Evolutionary conservation across 768 basidiomycete genomes (phyloP), one percentile per base, ranked within the genome.

Genomic region (Stropharia rugosoannulata): DNA sequence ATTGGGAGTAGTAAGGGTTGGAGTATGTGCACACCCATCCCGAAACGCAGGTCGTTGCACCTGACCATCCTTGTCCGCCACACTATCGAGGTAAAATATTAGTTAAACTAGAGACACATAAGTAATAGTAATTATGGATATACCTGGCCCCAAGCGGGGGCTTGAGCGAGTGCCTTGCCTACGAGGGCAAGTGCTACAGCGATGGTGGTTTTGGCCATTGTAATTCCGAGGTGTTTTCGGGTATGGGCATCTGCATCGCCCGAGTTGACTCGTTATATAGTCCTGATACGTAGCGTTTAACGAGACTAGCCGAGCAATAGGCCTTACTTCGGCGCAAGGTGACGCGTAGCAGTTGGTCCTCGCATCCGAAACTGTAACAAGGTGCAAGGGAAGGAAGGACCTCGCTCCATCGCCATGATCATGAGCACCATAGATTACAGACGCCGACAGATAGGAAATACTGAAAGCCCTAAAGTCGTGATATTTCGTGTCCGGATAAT

Each of bases 1-100:
- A 84, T 61, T 83, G 82, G 3, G 76, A 82, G 64, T 82, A 83
- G 56, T 74, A 83, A 9, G 68, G 59, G 61, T 80, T 82, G 7
- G 73, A 65, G 42, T 66, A 65, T 2, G 68, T 76, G 66, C 82
- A 83, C 6, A 68, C 66, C 71, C 74, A 78, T 19, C 80, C 81
- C 2, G 70, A 67, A 4, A 75, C 70, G 56, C 82, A 85, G 2
- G 68, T 64, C 3, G 81, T 83, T 7, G 81, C 67, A 11, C 82
- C 82, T 7, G 74, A 65, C 78, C 80, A 83, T 3, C 78, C 79
- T 48, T 68, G 72, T 7, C 81, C 80, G 44, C 81, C 80, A 58
- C 83, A 83, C 81, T 84, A 38, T 44, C 53, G 16, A n/a, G 22
- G 29, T 39, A 48, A 29, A 19, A 15, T 37, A n/a, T 16, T 44